Base-by-base conservation (phyloP, 257 asterid genomes). In the Nemophila menziesii region DNA sequence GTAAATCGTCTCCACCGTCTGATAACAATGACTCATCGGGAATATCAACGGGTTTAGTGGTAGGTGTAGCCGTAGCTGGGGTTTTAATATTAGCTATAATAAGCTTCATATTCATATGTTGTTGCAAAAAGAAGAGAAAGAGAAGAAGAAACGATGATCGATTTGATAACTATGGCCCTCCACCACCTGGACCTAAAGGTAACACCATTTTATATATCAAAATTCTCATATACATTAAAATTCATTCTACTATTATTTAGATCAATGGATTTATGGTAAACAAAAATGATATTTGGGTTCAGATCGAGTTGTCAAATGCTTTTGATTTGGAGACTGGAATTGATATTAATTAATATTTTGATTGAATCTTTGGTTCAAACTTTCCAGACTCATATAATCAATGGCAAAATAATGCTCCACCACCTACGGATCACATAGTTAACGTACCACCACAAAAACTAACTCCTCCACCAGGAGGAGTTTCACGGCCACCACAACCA, bases 121-220 rank as follows among this genome's bases (percentile, higher is more conserved):
- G 84, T 54, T 77, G 55, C 67, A 84, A 41, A 2, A 41, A 41
- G 46, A 41, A 67, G 69, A 83, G 72, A 62, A 84, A 52, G 67
- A 75, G 82, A 64, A 72, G 95, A 62, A 72, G 95, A 62, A 46
- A 49, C 1, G 56, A 60, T 47, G 66, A 39, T 8, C 57, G 62
- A 8, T 54, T 74, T 14, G 66, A 64, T 33, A 67, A 70, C 61
- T 54, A 70, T 57, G 52, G 44, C 16, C 78, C 83, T 24, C 92
- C 81, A 0, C 90, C 78, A n/a, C 74, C 85, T 8, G 83, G 71
- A 8, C 68, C 57, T 55, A 84, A 80, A 77, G 93, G 95, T 80
- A 54, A 57, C 29, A 23, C 17, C 42, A 43, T 21, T 34, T 49
- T 1, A 20, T 16, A 21, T 19, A n/a, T n/a, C n/a, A 12, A 5